Evolutionary conservation across 106 monocot species (phyloP).

Genomic region (Cymbidium sinense): DNA sequence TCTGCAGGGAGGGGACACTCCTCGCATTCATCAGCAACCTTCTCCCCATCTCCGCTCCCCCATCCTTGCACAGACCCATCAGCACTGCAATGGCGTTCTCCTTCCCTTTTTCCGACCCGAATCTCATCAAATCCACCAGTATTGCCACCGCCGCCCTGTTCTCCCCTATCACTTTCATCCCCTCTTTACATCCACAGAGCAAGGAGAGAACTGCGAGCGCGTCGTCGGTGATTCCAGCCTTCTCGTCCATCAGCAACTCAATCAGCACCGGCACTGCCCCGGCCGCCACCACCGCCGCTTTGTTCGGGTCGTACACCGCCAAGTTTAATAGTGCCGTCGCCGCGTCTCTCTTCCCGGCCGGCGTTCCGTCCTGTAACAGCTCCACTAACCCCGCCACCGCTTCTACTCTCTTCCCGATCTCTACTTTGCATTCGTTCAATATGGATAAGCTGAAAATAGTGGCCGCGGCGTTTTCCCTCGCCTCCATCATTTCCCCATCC

Average conservation of each 20-base stretch:
- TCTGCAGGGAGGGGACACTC: conserved; percentile 37
- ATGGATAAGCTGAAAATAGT: conserved; percentile 38
- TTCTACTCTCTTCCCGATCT: conserved; percentile 24
- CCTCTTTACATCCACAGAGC: conserved; percentile 31
- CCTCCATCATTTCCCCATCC: conserved; percentile 23
- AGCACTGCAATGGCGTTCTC: conserved; percentile 34
- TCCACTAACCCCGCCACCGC: conserved; percentile 26
- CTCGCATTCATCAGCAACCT: conserved; percentile 36
- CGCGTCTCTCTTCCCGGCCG: conserved; percentile 33
- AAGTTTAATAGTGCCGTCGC: conserved; percentile 30
- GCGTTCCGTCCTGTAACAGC: conserved; percentile 25
- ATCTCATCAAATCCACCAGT: conserved; percentile 37
- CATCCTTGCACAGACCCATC: conserved; percentile 34
- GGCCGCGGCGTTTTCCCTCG: conserved; percentile 53
- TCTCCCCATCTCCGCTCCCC: conserved; percentile 38
- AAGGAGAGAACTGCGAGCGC: conserved; percentile 28
- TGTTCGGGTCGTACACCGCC: conserved; percentile 14
- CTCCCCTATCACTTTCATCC: conserved; percentile 29
- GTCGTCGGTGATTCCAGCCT: conserved; percentile 39
- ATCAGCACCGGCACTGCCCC: conserved; percentile 35
- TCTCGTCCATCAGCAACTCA: conserved; percentile 35
- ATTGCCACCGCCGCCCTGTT: conserved; percentile 14
- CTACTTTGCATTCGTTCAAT: conserved; percentile 25
- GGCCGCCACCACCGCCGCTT: conserved; percentile 12
- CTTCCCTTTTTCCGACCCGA: conserved; percentile 47